Base-by-base conservation (phyloP, 2,329 filamentous ascomycete species). In the Pseudogymnoascus sp. region DNA sequence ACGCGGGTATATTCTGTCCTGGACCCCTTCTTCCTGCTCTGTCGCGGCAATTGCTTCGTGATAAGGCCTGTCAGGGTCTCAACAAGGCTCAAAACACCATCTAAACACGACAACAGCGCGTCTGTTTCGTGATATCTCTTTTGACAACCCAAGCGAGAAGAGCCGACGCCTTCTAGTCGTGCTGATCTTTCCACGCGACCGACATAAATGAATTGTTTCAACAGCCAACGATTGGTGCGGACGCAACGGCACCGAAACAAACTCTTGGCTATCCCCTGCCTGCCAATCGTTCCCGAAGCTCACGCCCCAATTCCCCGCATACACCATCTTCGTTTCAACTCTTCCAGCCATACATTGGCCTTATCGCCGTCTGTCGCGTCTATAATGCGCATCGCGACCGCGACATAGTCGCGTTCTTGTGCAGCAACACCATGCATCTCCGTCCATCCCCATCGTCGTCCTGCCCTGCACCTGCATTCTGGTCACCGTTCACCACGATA, bases 371-470 rank as follows among this genome's bases (percentile, higher is more conserved):
- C 58, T 40, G 36, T 59, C 58, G 58, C 58, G 58, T 59, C 58
- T 59, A 59, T 18, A 36, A 36, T 37, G 33, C 58, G 33, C 58
- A 40, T 59, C 36, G 33, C 33, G 33, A 59, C 58, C 58, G 58
- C 58, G 58, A 59, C 58, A 59, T 36, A 39, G 36, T 36, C 58
- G 58, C 36, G 58, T 59, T 59, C 33, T 59, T 29, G 33, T 59
- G 58, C 58, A 59, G 58, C 58, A 27, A 31, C 58, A n/a, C 58
- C 33, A 39, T 36, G 33, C 58, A 59, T 31, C 8, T 37, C 18
- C 37, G 33, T 39, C 58, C 58, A 59, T 27, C 58, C 33, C 18
- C 12, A 39, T 25, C 33, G 4, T 37, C 58, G 2, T 52, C 45
- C 45, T n/a, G 45, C 27, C 45, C n/a, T 52, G 27, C 45, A 52